Conservation (phyloP, 1,284 basidiomycete genomes). For the Ganoderma sp. region DNA sequence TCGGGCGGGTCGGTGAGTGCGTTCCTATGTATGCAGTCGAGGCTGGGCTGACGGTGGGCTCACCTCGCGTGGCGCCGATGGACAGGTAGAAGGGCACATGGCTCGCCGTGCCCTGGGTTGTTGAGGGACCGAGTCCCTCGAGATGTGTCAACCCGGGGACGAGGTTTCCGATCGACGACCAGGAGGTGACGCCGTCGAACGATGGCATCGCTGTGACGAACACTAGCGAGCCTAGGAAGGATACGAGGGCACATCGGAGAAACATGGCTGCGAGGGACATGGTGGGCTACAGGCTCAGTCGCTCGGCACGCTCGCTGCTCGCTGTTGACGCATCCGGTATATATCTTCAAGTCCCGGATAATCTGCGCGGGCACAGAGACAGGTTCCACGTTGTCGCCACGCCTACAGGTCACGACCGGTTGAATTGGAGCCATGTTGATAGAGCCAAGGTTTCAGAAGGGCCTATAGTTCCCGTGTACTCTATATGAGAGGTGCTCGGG, state of each 20-base stretch:
- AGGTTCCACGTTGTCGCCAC: conserved; percentile 27
- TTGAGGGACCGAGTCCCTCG: conserved; percentile 48
- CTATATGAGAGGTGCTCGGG: conserved; percentile 19
- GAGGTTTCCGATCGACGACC: conserved; percentile 51
- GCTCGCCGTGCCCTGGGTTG: conserved; percentile 18
- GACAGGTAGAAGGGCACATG: conserved; percentile 47
- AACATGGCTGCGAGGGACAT: conserved; percentile 31
- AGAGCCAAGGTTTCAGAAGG: conserved; percentile 18
- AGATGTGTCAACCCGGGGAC: conserved; percentile 56
- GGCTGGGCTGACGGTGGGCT: background rate
- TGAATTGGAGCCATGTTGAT: conserved; percentile 20
- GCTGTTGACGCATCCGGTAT: conserved; percentile 12
- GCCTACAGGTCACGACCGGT: conserved; percentile 22
- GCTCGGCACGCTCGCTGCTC: background rate
- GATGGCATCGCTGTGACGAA: conserved; percentile 49
- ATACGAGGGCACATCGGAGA: conserved; percentile 31
- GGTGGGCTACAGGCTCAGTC: conserved; percentile 12
- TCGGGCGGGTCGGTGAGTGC: conserved; percentile 12
- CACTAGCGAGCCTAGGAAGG: conserved; percentile 33
- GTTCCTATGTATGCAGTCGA: conserved; percentile 13
- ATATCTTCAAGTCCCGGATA: conserved; percentile 24
- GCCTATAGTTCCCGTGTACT: conserved; percentile 13
- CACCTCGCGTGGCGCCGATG: conserved; percentile 38
- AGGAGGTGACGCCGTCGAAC: conserved; percentile 51
- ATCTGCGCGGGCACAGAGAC: conserved; percentile 19